phyloP scores from a whole-genome alignment of 2,329 filamentous ascomycete species.

The Cladosporium colombiae region DNA sequence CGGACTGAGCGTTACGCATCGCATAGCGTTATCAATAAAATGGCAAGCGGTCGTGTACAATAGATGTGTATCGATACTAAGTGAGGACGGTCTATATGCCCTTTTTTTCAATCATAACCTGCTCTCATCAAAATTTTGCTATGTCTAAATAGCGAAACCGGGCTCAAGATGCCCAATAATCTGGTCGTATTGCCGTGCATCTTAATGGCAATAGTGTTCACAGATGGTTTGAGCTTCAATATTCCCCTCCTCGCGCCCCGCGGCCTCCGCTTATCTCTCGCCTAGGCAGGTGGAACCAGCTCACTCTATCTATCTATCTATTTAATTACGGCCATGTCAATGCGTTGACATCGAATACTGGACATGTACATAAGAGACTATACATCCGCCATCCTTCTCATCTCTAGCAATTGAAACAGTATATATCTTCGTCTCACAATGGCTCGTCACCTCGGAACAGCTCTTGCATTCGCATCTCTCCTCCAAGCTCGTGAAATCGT shows the following conservation, averaged over 20 bases:
- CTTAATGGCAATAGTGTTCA: background rate
- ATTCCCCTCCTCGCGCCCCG: background rate
- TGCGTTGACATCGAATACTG: background rate
- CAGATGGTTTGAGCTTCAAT: background rate
- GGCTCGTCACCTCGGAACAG: background rate
- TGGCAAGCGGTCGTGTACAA: conserved; percentile 6
- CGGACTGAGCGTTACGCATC: background rate
- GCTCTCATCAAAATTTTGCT: background rate
- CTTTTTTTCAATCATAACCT: background rate
- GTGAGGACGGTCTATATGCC: background rate
- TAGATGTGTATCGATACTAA: background rate
- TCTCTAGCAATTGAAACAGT: no score
- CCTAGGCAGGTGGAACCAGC: conserved; percentile 8
- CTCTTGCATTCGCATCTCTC: conserved; percentile 21
- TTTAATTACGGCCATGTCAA: background rate
- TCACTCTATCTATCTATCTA: conserved; percentile 1
- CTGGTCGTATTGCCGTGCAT: background rate
- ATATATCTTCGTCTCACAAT: background rate
- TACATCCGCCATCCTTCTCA: background rate
- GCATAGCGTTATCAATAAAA: background rate
- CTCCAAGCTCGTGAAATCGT: conserved; percentile 43
- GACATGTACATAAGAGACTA: background rate
- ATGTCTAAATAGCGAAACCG: background rate
- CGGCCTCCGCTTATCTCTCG: conserved; percentile 11
- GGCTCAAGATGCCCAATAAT: background rate